Conservation (phyloP, 768 basidiomycete species). For the Russula sp. region DNA sequence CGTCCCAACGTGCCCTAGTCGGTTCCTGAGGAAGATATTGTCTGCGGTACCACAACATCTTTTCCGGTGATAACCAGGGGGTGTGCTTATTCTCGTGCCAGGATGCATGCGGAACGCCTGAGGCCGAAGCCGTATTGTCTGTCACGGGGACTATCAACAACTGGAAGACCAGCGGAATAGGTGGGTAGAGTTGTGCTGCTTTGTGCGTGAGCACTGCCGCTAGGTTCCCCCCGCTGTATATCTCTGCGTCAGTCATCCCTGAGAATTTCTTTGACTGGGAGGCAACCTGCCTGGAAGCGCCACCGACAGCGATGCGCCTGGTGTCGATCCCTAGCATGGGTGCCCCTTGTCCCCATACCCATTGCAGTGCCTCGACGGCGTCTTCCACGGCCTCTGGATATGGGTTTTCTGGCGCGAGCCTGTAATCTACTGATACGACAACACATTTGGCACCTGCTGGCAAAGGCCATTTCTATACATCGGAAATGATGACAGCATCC, state of each 20-base stretch:
- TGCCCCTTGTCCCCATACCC: constrained; percentile 49
- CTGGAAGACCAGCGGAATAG: constrained; percentile 53
- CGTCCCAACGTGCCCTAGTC: constrained; percentile 61
- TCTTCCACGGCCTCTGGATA: constrained; percentile 71
- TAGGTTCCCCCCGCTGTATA: constrained; percentile 59
- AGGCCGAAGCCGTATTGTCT: constrained; percentile 57
- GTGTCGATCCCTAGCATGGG: constrained; percentile 43
- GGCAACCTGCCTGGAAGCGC: constrained; percentile 53
- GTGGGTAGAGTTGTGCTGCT: constrained; percentile 43
- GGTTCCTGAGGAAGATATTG: constrained; percentile 60
- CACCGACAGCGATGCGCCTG: constrained; percentile 59
- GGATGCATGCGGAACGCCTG: constrained; percentile 35
- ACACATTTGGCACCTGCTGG: constrained; percentile 52
- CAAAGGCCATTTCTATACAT: neutral
- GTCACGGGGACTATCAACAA: constrained; percentile 66
- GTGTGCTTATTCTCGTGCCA: constrained; percentile 56
- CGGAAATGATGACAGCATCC: neutral
- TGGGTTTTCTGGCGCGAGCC: constrained; percentile 62
- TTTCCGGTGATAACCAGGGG: constrained; percentile 51
- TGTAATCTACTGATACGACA: constrained; percentile 62
- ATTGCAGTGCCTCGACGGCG: constrained; percentile 58
- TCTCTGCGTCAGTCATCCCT: neutral
- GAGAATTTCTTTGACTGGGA: neutral
- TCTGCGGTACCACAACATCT: constrained; percentile 70
- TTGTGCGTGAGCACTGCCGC: constrained; percentile 62